phyloP scores from a whole-genome alignment of 1,284 basidiomycete species.

The Apiotrichum veenhuisii region DNA sequence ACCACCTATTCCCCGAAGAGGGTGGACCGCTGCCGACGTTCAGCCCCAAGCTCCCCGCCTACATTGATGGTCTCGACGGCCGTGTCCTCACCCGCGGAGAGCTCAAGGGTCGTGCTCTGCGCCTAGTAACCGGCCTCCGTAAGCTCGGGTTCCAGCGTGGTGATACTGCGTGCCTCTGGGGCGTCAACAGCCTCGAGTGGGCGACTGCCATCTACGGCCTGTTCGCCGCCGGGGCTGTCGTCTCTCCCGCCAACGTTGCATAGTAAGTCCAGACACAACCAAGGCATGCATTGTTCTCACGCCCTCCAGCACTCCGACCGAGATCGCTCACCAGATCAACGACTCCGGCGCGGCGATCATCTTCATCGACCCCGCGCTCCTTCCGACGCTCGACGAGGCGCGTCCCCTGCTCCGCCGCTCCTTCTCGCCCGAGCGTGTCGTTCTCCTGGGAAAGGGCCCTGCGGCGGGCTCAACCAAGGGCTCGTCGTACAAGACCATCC shows the following conservation, averaged over 20 bases:
- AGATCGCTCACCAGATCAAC: slow-evolving; percentile 47
- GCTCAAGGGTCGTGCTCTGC: slow-evolving; percentile 57
- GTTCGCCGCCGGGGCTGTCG: slow-evolving; percentile 39
- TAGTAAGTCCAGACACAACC: slow-evolving; percentile 31
- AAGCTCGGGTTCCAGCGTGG: slow-evolving; percentile 28
- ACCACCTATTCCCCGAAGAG: slow-evolving; percentile 15
- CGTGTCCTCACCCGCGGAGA: slow-evolving; percentile 59
- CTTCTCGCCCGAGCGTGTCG: slow-evolving; percentile 9
- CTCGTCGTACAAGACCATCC: slow-evolving; percentile 6
- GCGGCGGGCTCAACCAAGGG: slow-evolving; percentile 1
- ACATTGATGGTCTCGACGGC: slow-evolving; percentile 64
- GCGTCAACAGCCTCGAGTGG: slow-evolving; percentile 60
- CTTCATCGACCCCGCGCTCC: slow-evolving; percentile 57
- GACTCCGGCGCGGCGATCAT: slow-evolving; percentile 59
- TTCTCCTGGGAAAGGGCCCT: slow-evolving; percentile 14
- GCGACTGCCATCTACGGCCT: slow-evolving; percentile 53
- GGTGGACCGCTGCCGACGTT: slow-evolving; percentile 27
- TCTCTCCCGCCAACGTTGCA: slow-evolving; percentile 42
- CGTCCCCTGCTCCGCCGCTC: slow-evolving; percentile 20
- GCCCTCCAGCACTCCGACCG: slow-evolving; percentile 17
- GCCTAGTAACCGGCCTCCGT: slow-evolving; percentile 58
- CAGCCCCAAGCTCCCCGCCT: slow-evolving; percentile 53
- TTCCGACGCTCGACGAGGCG: slow-evolving; percentile 42
- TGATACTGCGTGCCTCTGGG: slow-evolving; percentile 42
- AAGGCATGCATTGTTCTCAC: neutral